Conservation (phyloP, 2,329 filamentous ascomycete genomes). For the Cadophora luteo-olivacea region DNA sequence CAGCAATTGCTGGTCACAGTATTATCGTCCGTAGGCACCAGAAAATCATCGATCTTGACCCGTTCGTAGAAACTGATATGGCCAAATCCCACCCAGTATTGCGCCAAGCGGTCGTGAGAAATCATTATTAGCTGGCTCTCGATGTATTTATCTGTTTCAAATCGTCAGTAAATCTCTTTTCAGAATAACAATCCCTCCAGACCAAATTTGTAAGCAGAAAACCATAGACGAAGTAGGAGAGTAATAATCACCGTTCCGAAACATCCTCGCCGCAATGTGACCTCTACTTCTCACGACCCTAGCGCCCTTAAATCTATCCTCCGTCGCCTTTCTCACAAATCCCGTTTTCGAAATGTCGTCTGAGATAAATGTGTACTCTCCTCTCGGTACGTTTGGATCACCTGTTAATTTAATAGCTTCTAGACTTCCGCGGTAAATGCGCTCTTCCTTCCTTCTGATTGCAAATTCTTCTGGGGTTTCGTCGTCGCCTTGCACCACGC, state of each 20-base stretch:
- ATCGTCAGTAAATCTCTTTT: too few relatives aligned
- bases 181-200: too few relatives aligned
- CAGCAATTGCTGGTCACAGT: neutral
- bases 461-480: conserved; percentile 57
- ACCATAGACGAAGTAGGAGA: too few relatives aligned
- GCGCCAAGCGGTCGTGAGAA: conserved; percentile 77
- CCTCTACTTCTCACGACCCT: conserved; percentile 76
- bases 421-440: conserved; percentile 69
- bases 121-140: conserved; percentile 79
- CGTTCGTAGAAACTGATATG: conserved; percentile 67
- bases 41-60: conserved; percentile 62
- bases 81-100: conserved; percentile 75
- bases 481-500: conserved; percentile 47
- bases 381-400: conserved; percentile 87
- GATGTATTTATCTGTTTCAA: conserved; percentile 71
- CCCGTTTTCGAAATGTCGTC: conserved; percentile 76
- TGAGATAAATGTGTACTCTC: conserved; percentile 81
- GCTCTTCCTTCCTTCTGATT: conserved; percentile 52
- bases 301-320: conserved; percentile 74
- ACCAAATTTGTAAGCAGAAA: too few relatives aligned
- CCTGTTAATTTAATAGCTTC: conserved; percentile 92
- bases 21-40: conserved; percentile 29
- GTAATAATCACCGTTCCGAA: conserved; percentile 69
- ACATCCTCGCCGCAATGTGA: conserved; percentile 78
- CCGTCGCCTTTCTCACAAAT: conserved; percentile 66